Base-by-base conservation (phyloP, 441 rosid genomes). In the Macaranga tanarius region DNA sequence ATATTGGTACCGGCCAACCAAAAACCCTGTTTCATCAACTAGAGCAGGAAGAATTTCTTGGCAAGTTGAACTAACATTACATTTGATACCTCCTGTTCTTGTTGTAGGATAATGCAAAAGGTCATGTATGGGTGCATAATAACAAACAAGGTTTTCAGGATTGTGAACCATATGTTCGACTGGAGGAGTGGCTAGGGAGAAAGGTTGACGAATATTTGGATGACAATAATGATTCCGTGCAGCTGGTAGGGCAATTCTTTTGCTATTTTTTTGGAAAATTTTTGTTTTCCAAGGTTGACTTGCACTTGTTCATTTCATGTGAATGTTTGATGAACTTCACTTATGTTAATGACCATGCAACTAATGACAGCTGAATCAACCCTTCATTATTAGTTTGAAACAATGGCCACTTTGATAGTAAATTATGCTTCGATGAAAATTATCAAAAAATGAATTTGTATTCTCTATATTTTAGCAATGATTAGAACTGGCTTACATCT, bases 131-230 rank as follows among this genome's bases (percentile, higher is more conserved):
- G 76, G 82, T 81, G 71, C 82, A 61, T 48, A 79, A 31, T 51
- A 74, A 74, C 62, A 82, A 82, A 70, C 85, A 82, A 71, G 80
- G 79, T 34, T 82, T 82, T 72, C 80, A 23, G 64, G 85, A 82
- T 61, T 82, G 85, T 38, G 85, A 79, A 69, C 70, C 64, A 13
- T 81, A 81, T 76, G 82, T 69, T 19, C 68, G 2, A 67, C 72
- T 82, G 26, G 80, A 82, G 73, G 75, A 74, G 54, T 82, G 82
- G 85, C 74, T 82, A 40, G 80, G 82, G 47, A 64, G 40, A 44
- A 51, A 67, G 52, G 69, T 69, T 26, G 85, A 82, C 74, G 79
- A 62, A 65, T 79, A 82, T 71, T 79, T 71, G 72, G 80, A 79
- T 54, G 72, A 60, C 10, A 76, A 82, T 55, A 69, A 55, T 57